These are phyloP conservation scores for Albatrellus sp. DNA, from an alignment of 1,284 basidiomycete genomes.

Conservation along the genomic window DNA sequence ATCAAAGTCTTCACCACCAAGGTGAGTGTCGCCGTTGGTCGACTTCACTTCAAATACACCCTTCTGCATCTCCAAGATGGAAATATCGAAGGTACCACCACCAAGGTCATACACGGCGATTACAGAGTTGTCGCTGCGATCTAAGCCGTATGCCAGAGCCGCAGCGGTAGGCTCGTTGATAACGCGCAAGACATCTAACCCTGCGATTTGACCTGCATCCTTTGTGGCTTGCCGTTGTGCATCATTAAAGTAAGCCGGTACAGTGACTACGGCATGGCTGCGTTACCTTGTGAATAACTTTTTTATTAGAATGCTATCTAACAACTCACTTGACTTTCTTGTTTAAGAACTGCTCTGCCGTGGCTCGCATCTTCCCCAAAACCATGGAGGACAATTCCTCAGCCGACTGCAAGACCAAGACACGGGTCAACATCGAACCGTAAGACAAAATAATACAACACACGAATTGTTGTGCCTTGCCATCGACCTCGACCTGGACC, in stretches of 20 bases:
- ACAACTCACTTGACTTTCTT: constrained; percentile 82
- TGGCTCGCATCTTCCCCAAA: constrained; percentile 91
- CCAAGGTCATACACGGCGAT: constrained; percentile 98
- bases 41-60: constrained; percentile 99
- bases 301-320: neutral
- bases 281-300: neutral
- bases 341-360: constrained; percentile 85
- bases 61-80: constrained; percentile 97
- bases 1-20: constrained; percentile 98
- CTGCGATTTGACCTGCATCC: constrained; percentile 93
- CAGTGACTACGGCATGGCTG: constrained; percentile 81
- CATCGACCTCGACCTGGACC: constrained; percentile 70
- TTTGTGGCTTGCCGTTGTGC: constrained; percentile 98
- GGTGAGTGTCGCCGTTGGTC: constrained; percentile 97
- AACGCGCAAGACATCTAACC: constrained; percentile 93
- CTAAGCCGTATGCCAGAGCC: constrained; percentile 93
- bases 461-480: constrained; percentile 57
- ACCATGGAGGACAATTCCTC: constrained; percentile 83
- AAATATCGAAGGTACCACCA: constrained; percentile 98
- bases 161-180: constrained; percentile 99
- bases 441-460: constrained; percentile 18
- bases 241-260: constrained; percentile 99
- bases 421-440: constrained; percentile 1
- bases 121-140: constrained; percentile 70
- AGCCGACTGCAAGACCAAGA: constrained; percentile 40